Conservation (phyloP, 139 green algal species). For the Coelastrella sp. region DNA sequence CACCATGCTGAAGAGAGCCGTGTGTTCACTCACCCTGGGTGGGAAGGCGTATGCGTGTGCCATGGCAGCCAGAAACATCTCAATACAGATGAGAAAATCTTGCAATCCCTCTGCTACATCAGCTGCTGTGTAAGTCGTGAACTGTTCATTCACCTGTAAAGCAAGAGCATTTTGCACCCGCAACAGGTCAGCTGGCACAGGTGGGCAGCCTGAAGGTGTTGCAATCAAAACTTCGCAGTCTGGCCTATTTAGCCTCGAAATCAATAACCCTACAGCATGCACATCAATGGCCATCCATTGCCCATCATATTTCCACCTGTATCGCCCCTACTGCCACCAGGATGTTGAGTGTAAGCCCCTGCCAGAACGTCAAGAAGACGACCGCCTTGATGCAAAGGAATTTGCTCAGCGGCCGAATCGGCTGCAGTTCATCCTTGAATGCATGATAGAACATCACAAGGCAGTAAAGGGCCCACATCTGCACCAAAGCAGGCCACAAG, state of each 20-base stretch:
- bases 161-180: not conserved
- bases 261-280: too few relatives aligned
- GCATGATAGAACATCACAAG: conserved; percentile 92
- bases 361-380: conserved; percentile 98
- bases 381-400: conserved; percentile 96
- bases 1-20: too few relatives aligned
- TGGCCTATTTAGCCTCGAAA: too few relatives aligned
- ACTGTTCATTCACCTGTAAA: conserved; percentile 45
- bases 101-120: conserved; percentile 42
- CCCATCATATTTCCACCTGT: not conserved
- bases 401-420: conserved; percentile 93
- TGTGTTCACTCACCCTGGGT: conserved; percentile 55
- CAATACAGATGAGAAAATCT: conserved; percentile 96
- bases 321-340: conserved; percentile 57
- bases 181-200: not conserved
- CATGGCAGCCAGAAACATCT: conserved; percentile 97
- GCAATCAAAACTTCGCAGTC: too few relatives aligned
- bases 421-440: conserved; percentile 87
- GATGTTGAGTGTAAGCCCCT: conserved; percentile 57
- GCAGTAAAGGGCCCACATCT: conserved; percentile 96
- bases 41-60: conserved; percentile 94
- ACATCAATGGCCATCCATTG: too few relatives aligned
- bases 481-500: conserved; percentile 12
- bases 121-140: conserved; percentile 47
- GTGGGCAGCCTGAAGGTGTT: not conserved